Conservation (phyloP, 805 yeast species). For the Hanseniaspora taiwanica region DNA sequence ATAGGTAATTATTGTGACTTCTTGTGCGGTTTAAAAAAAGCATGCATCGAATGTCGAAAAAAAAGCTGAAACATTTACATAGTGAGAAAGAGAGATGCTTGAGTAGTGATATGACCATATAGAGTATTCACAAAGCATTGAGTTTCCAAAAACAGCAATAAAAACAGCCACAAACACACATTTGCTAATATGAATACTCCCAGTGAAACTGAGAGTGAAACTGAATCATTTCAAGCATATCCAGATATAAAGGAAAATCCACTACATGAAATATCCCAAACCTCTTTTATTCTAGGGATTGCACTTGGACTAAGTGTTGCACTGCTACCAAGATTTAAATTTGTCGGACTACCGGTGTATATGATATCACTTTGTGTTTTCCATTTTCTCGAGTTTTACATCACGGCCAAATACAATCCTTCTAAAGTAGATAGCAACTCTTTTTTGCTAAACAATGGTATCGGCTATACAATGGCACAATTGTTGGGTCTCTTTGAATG, state of each 20-base stretch:
- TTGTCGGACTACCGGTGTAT: conserved; percentile 34
- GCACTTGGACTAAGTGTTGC: conserved; percentile 28
- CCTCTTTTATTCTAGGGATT: conserved; percentile 33
- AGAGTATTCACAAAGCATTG: too few species aligned
- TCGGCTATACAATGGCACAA: conserved; percentile 46
- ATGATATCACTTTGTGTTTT: conserved; percentile 42
- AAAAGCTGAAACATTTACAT: not conserved
- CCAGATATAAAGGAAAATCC: conserved; percentile 30
- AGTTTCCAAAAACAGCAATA: not conserved
- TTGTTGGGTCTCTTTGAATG: conserved; percentile 39
- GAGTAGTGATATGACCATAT: too few species aligned
- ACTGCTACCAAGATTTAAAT: conserved; percentile 15
- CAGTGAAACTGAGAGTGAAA: conserved; percentile 1
- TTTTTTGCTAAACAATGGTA: conserved; percentile 52
- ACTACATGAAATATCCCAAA: conserved; percentile 29
- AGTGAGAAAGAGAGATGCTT: not conserved
- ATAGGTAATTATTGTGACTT: too few species aligned
- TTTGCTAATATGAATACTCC: not conserved
- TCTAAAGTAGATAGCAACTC: conserved; percentile 57
- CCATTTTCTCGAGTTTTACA: conserved; percentile 71
- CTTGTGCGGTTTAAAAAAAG: too few species aligned
- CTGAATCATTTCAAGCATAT: conserved; percentile 2
- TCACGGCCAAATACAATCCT: conserved; percentile 65
- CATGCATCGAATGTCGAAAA: not conserved
- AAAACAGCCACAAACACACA: not conserved